A percentile compares a stretch with the other conserved stretches of the same genome.
Evolutionary conservation across 108 stramenopile species (phyloP).

Genomic region (Pseudonitzschia delicatissima): DNA sequence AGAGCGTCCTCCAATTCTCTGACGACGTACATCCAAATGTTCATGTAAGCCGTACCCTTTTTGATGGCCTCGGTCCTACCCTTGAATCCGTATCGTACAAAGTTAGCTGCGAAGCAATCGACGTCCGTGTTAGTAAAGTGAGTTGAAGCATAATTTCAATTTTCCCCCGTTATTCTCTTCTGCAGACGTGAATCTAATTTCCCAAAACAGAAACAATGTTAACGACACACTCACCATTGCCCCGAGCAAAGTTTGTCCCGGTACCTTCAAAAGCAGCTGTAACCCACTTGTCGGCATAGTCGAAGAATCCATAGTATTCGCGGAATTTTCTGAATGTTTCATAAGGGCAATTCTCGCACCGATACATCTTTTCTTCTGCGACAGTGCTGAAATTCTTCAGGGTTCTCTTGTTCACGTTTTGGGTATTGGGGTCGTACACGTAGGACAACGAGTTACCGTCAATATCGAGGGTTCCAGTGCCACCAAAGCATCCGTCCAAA

Average conservation of each 20-base stretch:
- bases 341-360: slow-evolving; percentile 42
- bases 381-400: slow-evolving; percentile 48
- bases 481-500: slow-evolving; percentile 38
- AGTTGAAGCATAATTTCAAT: background rate
- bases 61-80: slow-evolving; percentile 51
- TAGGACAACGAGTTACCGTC: slow-evolving; percentile 24
- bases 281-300: slow-evolving; percentile 78
- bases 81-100: background rate
- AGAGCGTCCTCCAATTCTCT: slow-evolving; percentile 64
- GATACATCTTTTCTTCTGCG: slow-evolving; percentile 42
- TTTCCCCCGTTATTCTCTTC: too few species aligned
- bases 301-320: slow-evolving; percentile 63
- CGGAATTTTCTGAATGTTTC: slow-evolving; percentile 48
- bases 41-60: slow-evolving; percentile 69
- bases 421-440: slow-evolving; percentile 35
- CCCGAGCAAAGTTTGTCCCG: slow-evolving; percentile 48
- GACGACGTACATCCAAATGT: slow-evolving; percentile 68
- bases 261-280: slow-evolving; percentile 53
- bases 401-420: slow-evolving; percentile 63
- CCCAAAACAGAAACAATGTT: too few species aligned
- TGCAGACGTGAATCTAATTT: too few species aligned
- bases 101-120: slow-evolving; percentile 6
- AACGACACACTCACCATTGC: slow-evolving; percentile 45
- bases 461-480: slow-evolving; percentile 20
- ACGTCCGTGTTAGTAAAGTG: background rate